Percentiles rank a stretch among this genome's conserved stretches.
Conservation (phyloP, 192 early-diverging fungal genomes). For the Coemansia aciculifera region DNA sequence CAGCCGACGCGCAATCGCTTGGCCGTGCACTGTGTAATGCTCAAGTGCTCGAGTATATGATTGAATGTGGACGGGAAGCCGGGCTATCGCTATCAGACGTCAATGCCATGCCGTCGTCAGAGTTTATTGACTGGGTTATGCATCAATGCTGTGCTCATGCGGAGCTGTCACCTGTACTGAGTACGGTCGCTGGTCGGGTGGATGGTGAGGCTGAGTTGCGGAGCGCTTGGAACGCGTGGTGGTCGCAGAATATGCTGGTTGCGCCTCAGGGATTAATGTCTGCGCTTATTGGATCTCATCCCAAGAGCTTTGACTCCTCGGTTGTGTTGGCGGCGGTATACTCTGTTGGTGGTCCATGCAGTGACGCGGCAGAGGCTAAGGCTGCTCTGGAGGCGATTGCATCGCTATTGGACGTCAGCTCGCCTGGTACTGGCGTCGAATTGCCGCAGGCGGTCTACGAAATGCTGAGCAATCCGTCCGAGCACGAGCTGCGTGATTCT, state of each 20-base stretch:
- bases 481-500: not conserved
- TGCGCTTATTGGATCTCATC: not conserved
- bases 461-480: not conserved
- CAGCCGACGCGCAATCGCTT: conserved; percentile 1
- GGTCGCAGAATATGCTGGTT: conserved; percentile 16
- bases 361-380: not conserved
- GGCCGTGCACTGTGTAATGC: conserved; percentile 15
- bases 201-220: conserved; percentile 1
- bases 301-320: conserved; percentile 11
- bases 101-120: conserved; percentile 8
- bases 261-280: conserved; percentile 2
- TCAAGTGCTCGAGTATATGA: not conserved
- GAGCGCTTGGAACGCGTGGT: conserved; percentile 31
- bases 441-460: not conserved
- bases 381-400: not conserved
- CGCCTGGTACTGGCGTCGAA: not conserved
- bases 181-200: not conserved
- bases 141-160: not conserved
- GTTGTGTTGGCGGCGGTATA: conserved; percentile 23
- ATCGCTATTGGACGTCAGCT: not conserved
- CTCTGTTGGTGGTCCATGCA: conserved; percentile 21
- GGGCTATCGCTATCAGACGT: conserved; percentile 10
- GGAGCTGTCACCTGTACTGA: not conserved
- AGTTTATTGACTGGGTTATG: conserved; percentile 13
- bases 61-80: not conserved